Percentiles rank a stretch among this genome's conserved stretches.
phyloP scores from a whole-genome alignment of 2,329 filamentous ascomycete species.

The Stagonosporopsis tanaceti region DNA sequence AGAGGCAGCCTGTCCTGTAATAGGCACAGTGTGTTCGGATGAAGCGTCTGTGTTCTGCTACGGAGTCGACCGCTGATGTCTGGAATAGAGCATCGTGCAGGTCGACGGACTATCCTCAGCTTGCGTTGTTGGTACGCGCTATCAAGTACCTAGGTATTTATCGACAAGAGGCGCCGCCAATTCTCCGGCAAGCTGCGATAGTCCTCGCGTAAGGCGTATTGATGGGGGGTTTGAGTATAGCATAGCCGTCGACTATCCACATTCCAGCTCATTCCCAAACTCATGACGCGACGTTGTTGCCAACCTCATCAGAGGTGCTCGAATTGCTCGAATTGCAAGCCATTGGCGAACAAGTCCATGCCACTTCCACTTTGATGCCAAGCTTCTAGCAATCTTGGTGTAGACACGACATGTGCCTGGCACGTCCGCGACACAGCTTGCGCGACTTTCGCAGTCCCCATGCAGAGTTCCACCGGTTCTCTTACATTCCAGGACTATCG shows the following conservation, averaged over 20 bases:
- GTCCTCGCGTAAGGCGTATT: constrained; percentile 45
- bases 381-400: constrained; percentile 14
- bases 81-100: constrained; percentile 61
- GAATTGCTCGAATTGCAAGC: constrained; percentile 11
- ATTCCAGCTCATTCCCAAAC: constrained; percentile 39
- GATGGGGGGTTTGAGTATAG: constrained; percentile 42
- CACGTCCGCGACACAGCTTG: constrained; percentile 6
- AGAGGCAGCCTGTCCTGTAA: constrained; percentile 46
- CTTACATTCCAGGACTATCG: constrained; percentile 5
- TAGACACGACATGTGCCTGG: constrained; percentile 2
- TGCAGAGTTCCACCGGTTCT: constrained; percentile 3
- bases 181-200: constrained; percentile 45
- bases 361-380: constrained; percentile 21
- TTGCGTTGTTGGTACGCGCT: constrained; percentile 63
- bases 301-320: constrained; percentile 16
- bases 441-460: constrained; percentile 1
- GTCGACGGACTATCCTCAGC: constrained; percentile 58
- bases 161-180: constrained; percentile 72
- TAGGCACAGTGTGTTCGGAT: constrained; percentile 52
- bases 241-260: constrained; percentile 43
- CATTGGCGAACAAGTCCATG: constrained; percentile 17
- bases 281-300: constrained; percentile 34
- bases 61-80: constrained; percentile 73
- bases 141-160: constrained; percentile 68
- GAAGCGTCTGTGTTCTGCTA: constrained; percentile 70